These are phyloP conservation scores for Pinus tabuliformis DNA, from an alignment of 75 land plant species.

Conservation along the genomic window DNA sequence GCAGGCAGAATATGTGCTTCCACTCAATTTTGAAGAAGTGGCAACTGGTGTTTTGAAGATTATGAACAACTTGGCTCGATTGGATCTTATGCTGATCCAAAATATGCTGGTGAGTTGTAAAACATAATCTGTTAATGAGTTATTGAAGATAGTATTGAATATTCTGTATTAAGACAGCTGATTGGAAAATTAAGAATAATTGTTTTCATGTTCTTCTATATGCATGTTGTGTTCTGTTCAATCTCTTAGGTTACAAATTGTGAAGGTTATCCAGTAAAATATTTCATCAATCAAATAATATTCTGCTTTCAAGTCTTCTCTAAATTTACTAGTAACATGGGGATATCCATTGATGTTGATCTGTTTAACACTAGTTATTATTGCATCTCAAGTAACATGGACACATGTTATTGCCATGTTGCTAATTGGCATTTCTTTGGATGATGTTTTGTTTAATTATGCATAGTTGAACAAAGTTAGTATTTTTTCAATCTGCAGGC, in stretches of 20 bases:
- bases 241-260: not conserved
- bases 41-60: slow-evolving; percentile 89
- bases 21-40: slow-evolving; percentile 93
- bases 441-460: not conserved
- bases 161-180: not conserved
- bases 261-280: not conserved
- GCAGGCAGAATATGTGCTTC: slow-evolving; percentile 56
- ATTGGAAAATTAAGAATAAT: not conserved
- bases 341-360: too few relatives aligned
- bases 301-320: not conserved
- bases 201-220: not conserved
- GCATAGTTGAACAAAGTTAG: not conserved
- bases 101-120: slow-evolving; percentile 64
- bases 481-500: slow-evolving; percentile 42
- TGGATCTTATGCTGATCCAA: slow-evolving; percentile 71
- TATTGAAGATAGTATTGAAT: not conserved
- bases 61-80: slow-evolving; percentile 77
- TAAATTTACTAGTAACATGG: not conserved
- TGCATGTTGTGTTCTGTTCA: not conserved
- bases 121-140: not conserved
- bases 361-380: too few relatives aligned
- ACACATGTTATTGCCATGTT: not conserved
- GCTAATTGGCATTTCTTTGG: not conserved
- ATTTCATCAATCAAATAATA: not conserved
- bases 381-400: too few relatives aligned